Evolutionary conservation across 208 protist species (phyloP).

Genomic region (Acanthamoeba divionensis): DNA sequence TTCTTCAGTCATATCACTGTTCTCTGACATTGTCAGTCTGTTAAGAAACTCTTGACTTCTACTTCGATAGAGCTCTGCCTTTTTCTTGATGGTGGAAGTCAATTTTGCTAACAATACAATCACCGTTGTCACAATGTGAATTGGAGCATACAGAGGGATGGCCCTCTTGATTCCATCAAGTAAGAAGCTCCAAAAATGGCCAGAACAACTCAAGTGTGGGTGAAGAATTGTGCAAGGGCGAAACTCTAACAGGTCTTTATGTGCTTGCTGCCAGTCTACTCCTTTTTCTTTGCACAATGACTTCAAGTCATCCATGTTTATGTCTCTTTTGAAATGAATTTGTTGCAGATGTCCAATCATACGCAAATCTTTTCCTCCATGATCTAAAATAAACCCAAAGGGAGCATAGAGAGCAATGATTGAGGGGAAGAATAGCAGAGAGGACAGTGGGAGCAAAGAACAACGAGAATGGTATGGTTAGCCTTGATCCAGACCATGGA

Average conservation of each 20-base stretch:
- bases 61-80: neutral
- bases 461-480: no score
- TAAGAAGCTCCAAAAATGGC: neutral
- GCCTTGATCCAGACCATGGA: no score
- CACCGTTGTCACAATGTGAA: conserved; percentile 27
- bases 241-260: neutral
- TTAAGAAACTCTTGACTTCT: neutral
- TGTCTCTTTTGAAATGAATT: no score
- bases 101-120: conserved; percentile 24
- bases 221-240: neutral
- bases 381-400: no score
- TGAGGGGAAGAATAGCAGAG: no score
- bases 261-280: neutral
- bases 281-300: neutral
- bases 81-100: conserved; percentile 30
- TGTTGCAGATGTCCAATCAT: no score
- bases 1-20: neutral
- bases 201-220: neutral
- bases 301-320: neutral
- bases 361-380: no score
- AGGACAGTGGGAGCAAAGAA: no score
- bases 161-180: neutral
- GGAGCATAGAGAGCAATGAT: no score
- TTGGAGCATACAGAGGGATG: neutral
- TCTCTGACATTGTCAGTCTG: neutral